Base-by-base conservation (phyloP, 192 early-diverging fungal species). In the Coemansia sp. region DNA sequence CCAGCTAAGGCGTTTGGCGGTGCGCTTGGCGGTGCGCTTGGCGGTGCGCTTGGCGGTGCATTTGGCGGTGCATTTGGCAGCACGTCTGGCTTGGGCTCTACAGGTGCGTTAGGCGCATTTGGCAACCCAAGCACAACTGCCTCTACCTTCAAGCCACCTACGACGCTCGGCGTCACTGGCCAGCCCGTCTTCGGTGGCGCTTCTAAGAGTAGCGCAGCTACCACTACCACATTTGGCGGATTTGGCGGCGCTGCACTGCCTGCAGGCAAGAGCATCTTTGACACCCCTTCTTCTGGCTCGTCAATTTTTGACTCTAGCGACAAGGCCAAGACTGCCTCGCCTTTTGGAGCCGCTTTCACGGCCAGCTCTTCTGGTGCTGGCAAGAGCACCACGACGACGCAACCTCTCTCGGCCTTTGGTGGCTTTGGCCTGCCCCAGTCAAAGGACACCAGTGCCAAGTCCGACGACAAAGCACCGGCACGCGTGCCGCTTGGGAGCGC, bases 171-270 rank as follows among this genome's bases (percentile, higher is more conserved):
- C 7, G 46, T 65, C 23, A 50, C 33, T 28, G 51, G 50, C 18
- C 67, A 76, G 59, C 70, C 58, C 18, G 65, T 63, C 9, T 82
- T 82, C 56, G 79, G 79, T 9, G 62, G 74, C 39, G 65, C 64
- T 10, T 23, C 74, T 9, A 67, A 62, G 50, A 40, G 64, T 26
- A 66, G 69, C 39, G 48, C 57, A 11, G 55, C 75, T 13, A 40
- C 67, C 18, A 43, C 67, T 16, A 40, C 56, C 7, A 24, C 69
- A 14, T 69, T 74, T 65, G 64, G 67, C 7, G 62, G 65, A 9
- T 65, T 74, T 51, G 56, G 65, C 8, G 65, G 46, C 2, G 46
- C 51, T 13, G 46, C 37, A 0, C 23, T 28, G 56, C 28, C 60
- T 18, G 26, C 13, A 18, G 26, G 66, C n/a, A 48, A 66, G 46